Percentiles rank a stretch among this genome's conserved stretches.
Evolutionary conservation across 2,329 filamentous ascomycete species (phyloP).

Genomic region (Xylaria sp.): DNA sequence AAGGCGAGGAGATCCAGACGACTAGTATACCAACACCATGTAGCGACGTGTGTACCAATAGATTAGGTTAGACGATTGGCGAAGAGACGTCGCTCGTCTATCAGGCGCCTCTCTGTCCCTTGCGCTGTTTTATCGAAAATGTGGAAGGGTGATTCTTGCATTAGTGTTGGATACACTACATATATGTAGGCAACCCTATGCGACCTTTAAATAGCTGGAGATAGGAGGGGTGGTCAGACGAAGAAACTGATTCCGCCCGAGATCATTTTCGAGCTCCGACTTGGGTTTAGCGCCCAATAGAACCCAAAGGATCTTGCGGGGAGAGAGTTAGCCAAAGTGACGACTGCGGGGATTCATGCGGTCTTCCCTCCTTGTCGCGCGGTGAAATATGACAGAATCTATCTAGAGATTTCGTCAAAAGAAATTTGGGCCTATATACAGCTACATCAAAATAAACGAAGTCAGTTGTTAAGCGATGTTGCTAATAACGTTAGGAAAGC

Average conservation of each 20-base stretch:
- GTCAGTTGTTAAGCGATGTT: neutral
- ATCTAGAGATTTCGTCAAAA: neutral
- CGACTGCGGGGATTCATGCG: neutral
- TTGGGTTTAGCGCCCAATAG: slow-evolving; percentile 24
- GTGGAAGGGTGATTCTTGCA: neutral
- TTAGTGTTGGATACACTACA: neutral
- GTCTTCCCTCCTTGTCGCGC: neutral
- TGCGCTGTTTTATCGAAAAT: neutral
- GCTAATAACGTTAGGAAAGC: neutral
- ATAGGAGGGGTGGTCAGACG: neutral
- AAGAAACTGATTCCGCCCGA: slow-evolving; percentile 30
- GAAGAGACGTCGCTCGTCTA: slow-evolving; percentile 4
- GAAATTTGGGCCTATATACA: neutral
- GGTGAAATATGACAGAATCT: neutral
- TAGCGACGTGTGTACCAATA: slow-evolving; percentile 29
- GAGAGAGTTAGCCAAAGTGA: neutral
- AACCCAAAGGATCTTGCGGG: neutral
- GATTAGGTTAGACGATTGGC: slow-evolving; percentile 8
- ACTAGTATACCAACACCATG: slow-evolving; percentile 12
- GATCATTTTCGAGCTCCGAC: slow-evolving; percentile 23
- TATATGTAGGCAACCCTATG: neutral
- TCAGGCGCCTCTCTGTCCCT: neutral
- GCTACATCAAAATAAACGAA: neutral
- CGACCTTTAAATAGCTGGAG: neutral
- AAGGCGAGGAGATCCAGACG: slow-evolving; percentile 28